Base-by-base conservation (phyloP, 2,329 filamentous ascomycete genomes). In the Neofusicoccum parvum region DNA sequence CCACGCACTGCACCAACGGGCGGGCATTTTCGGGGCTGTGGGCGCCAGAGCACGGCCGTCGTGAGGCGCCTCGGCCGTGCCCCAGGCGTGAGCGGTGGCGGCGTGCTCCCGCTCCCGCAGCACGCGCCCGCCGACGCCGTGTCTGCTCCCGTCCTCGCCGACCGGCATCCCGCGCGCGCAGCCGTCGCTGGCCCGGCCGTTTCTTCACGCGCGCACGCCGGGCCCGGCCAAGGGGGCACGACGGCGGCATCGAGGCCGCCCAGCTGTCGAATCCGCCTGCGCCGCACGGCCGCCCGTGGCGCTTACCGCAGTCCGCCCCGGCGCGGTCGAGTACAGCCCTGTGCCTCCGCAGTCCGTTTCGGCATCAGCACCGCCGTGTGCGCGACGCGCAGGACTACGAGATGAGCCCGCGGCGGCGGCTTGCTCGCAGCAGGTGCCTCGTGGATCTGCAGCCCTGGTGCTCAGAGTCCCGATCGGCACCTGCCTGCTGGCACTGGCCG, bases 401-500 rank as follows among this genome's bases (percentile, higher is more conserved):
- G 15, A 34, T 20, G 23, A 46, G 23, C 17, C 53, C 14, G 9
- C 37, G 43, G 20, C 20, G 20, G 20, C 20, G 20, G 20, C 20
- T 23, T 23, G 20, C 20, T 23, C 20, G 20, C 20, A 23, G 20
- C 20, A 23, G 20, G 20, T 23, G 20, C 20, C 20, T 23, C 20
- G 20, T 23, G 20, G 20, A 23, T 23, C 20, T 23, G 20, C 20
- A 23, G 20, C 20, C 20, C 20, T 23, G 20, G 34, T 43, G 27
- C 56, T 23, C 14, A 23, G 56, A 36, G 39, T 3, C 39, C 39
- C 56, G 56, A 48, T 48, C 56, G 56, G 56, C 56, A 60, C 11
- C 41, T 48, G 41, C 56, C 56, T 48, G 56, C n/a, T 48, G 56
- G 56, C 56, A 48, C 23, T 48, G 56, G 37, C 56, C 56, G 43